A percentile compares a stretch with the other conserved stretches of the same genome.
Evolutionary conservation across 179 eudicot species (phyloP).

Genomic region (Carnegiea gigantea): DNA sequence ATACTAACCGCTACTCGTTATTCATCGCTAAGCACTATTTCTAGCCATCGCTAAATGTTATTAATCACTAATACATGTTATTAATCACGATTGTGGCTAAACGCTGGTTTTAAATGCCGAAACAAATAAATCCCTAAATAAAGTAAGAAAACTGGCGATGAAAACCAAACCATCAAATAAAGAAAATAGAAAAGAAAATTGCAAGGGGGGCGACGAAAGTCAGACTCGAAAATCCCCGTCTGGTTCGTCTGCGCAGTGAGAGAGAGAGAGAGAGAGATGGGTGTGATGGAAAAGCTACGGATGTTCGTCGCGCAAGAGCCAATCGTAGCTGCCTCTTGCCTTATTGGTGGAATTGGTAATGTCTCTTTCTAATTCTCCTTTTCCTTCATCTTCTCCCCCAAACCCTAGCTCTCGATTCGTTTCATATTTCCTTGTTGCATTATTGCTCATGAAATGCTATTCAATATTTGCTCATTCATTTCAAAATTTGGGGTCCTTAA

Average conservation of each 20-base stretch:
- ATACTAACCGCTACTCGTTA: no score
- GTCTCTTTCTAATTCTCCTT: not conserved
- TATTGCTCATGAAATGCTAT: not conserved
- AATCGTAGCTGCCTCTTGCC: conserved; percentile 43
- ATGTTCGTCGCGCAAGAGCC: conserved; percentile 44
- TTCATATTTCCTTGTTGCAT: not conserved
- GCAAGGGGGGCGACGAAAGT: not conserved
- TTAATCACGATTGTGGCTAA: no score
- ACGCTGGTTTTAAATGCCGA: no score
- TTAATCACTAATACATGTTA: no score
- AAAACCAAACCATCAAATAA: no score
- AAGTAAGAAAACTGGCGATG: no score
- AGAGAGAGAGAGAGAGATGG: conserved; percentile 19
- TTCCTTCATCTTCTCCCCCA: not conserved
- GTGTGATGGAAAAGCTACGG: conserved; percentile 32
- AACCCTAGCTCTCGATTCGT: conserved; percentile 19
- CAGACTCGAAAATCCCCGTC: not conserved
- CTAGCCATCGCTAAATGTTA: no score
- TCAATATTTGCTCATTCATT: no score
- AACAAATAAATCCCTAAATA: no score
- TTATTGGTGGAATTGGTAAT: conserved; percentile 43
- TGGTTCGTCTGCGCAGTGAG: not conserved
- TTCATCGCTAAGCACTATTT: no score
- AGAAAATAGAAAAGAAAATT: not conserved
- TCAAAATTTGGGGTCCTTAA: not conserved